Base-by-base conservation (phyloP, 805 yeast genomes). In the Candida krabiensis region DNA sequence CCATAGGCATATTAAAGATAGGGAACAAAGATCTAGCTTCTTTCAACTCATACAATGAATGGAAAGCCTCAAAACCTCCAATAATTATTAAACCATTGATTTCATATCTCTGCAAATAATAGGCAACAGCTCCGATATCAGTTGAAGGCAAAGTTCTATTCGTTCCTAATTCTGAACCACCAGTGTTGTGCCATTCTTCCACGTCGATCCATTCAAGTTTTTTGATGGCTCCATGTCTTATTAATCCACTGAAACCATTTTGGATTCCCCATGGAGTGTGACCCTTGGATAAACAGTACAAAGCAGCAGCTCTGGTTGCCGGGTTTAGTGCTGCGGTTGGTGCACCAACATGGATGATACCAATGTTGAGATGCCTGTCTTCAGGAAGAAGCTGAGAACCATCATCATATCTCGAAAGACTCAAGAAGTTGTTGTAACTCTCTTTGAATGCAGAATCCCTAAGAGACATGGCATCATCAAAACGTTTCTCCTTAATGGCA, bases 41-140 rank as follows among this genome's bases (percentile, higher is more conserved):
- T 52, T 86, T 84, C 49, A 93, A 75, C 69, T 89, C 86, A 54
- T 86, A 79, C 51, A 93, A 73, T 1, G 97, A 79, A 9, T 74
- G 74, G 72, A 82, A 93, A n/a, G 96, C 98, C 71, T 93, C 99
- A 58, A 90, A 93, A 1, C 99, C 99, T 51, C 99, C 99, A 44
- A 93, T 81, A 41, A 93, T 74, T 44, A 93, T 76, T 48, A 91
- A 74, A 28, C 98, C 99, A 58, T 93, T 93, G 58, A 93, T 80
- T 40, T 76, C 69, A 63, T 81, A 83, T 65, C 88, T 88, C 62
- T 91, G 96, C 73, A 93, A 83, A 63, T 90, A 86, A 67, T 80
- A 91, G 3, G 99, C 96, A 52, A 90, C 81, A 60, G 88, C 77
- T 36, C 99, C 99, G 52, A 87, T 64, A 62, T 91, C 97, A 38